These are phyloP conservation scores for Limnomonas spitsbergensis DNA, from an alignment of 139 green algal genomes.

Conservation along the genomic window DNA sequence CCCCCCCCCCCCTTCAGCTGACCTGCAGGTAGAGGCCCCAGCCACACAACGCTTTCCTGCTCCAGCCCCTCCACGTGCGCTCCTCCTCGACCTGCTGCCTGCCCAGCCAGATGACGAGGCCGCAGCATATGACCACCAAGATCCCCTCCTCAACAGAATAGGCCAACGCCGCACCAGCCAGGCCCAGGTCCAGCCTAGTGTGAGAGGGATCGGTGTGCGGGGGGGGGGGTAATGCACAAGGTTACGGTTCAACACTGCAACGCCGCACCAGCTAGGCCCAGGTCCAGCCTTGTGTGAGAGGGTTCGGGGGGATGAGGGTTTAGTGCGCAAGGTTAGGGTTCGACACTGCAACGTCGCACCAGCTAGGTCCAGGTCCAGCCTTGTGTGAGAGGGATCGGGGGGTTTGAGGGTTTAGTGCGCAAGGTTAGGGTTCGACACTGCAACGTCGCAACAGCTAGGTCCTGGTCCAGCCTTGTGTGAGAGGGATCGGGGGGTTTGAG, in stretches of 20 bases:
- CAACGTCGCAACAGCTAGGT: background rate
- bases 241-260: background rate
- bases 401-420: too few species aligned
- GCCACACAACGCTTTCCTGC: background rate
- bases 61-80: conserved; percentile 4
- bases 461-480: background rate
- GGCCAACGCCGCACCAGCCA: background rate
- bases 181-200: background rate
- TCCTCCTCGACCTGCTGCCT: background rate
- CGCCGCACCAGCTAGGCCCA: background rate
- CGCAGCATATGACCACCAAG: background rate
- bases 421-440: too few species aligned
- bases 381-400: too few species aligned
- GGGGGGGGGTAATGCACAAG: too few species aligned
- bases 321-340: too few species aligned
- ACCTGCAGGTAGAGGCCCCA: conserved; percentile 15
- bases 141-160: conserved; percentile 6
- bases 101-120: background rate
- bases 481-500: too few species aligned
- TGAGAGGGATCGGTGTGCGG: too few species aligned
- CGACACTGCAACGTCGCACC: background rate
- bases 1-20: background rate
- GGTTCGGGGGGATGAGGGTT: too few species aligned
- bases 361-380: background rate
- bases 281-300: background rate